phyloP scores from a whole-genome alignment of 495 filamentous ascomycete genomes.

The Daldinia decipiens region DNA sequence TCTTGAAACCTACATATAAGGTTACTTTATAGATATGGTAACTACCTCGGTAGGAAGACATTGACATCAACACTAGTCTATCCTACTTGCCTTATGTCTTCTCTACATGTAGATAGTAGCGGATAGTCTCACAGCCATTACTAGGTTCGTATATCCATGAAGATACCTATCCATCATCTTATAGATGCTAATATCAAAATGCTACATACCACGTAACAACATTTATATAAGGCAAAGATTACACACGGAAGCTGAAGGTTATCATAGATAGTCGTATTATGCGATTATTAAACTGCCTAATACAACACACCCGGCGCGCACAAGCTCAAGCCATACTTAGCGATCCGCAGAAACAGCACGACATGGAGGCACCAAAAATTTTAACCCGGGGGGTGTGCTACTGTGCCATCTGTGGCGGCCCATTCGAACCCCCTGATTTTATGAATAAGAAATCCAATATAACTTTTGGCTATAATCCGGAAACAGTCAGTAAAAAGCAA shows the following conservation, averaged over 20 bases:
- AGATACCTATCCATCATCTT: background rate
- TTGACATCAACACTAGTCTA: no score
- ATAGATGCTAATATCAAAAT: background rate
- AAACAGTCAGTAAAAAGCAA: background rate
- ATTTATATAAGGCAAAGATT: background rate
- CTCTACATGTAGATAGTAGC: background rate
- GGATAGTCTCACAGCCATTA: background rate
- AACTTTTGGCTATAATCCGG: constrained; percentile 5
- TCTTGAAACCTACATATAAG: no score
- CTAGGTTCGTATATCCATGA: background rate
- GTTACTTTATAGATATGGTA: background rate
- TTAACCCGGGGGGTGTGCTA: background rate
- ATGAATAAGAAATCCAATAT: background rate
- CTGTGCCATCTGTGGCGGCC: constrained; percentile 19
- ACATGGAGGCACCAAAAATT: background rate
- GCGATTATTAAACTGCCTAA: background rate
- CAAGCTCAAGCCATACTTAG: background rate
- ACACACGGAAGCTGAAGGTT: background rate
- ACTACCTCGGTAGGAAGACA: background rate
- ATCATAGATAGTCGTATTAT: background rate
- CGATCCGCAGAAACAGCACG: background rate
- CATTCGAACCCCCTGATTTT: constrained; percentile 4
- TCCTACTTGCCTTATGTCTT: background rate
- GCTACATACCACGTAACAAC: background rate
- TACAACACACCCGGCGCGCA: background rate